Evolutionary conservation across 1,284 basidiomycete species (phyloP).

Genomic region (Phellopilus nigrolimitatus): DNA sequence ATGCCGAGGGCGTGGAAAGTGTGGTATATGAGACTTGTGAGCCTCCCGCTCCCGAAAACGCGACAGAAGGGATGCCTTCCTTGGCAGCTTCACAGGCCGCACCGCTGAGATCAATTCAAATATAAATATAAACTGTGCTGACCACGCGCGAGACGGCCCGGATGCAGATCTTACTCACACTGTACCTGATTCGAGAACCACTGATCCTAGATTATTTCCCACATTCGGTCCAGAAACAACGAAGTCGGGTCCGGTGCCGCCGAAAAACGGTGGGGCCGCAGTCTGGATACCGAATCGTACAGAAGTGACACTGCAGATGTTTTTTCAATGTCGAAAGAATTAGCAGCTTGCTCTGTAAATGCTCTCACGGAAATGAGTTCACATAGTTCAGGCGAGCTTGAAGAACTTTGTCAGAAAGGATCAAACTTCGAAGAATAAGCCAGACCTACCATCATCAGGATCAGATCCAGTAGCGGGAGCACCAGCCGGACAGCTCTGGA

Average conservation of each 20-base stretch:
- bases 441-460: slow-evolving; percentile 36
- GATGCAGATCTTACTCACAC: slow-evolving; percentile 33
- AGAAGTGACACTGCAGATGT: slow-evolving; percentile 35
- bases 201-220: slow-evolving; percentile 38
- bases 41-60: slow-evolving; percentile 41
- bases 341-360: neutral
- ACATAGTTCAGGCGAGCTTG: slow-evolving; percentile 23
- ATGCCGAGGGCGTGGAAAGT: slow-evolving; percentile 32
- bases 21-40: slow-evolving; percentile 44
- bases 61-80: slow-evolving; percentile 44
- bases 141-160: neutral
- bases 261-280: slow-evolving; percentile 40
- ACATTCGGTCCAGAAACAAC: slow-evolving; percentile 50
- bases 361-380: slow-evolving; percentile 21
- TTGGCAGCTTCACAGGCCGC: slow-evolving; percentile 43
- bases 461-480: slow-evolving; percentile 44
- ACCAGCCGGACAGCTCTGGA: slow-evolving; percentile 37
- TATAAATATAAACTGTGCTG: neutral
- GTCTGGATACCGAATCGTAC: slow-evolving; percentile 46
- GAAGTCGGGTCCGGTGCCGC: slow-evolving; percentile 40
- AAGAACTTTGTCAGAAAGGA: neutral
- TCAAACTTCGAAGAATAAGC: neutral
- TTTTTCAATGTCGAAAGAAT: neutral
- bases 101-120: slow-evolving; percentile 31
- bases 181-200: slow-evolving; percentile 38